Evolutionary conservation across 345 rosid species (phyloP), one percentile per base, ranked within the genome.

Genomic region (Pistacia vera): DNA sequence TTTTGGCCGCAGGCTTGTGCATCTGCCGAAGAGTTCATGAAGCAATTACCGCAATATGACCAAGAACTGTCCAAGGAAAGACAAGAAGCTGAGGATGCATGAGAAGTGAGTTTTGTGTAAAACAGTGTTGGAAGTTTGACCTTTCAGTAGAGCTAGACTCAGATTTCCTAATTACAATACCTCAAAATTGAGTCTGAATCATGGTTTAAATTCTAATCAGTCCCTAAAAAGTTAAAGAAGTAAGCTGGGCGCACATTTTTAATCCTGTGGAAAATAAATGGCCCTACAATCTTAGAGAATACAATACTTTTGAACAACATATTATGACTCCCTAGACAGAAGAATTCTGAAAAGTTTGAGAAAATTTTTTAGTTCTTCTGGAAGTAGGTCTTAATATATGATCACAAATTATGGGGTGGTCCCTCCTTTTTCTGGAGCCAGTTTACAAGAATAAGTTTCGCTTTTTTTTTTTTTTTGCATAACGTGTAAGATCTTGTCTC

Each of bases 1-100:
- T 75, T 59, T 59, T 73, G 75, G 74, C 66, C 80, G 67, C 87
- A 93, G 97, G 90, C 81, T 65, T 81, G 83, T 74, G 77, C 88
- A 75, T 92, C 98, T 52, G 90, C 92, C 52, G 94, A 88, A 65
- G 99, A 94, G 55, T 94, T 94, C 75, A 92, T 97, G 97, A 71
- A 85, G 86, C 79, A 87, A 63, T 84, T 94, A 63, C 97, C 97
- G 14, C 81, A 82, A 54, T 94, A 85, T 70, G 97, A 94, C 73
- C 78, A 70, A 51, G 94, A 90, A 48, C 68, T 90, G 79, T 81
- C 97, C 4, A 85, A 83, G 84, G 81, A 87, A 85, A 86, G 90
- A 51, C 86, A 83, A 76, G 94, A 89, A 51, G 98, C 98, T 49
- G 96, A 93, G 76, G 85, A 81, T 63, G 80, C 90, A 0, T 98